phyloP scores from a whole-genome alignment of 1,284 basidiomycete species.

The Ceratobasidium sp. region DNA sequence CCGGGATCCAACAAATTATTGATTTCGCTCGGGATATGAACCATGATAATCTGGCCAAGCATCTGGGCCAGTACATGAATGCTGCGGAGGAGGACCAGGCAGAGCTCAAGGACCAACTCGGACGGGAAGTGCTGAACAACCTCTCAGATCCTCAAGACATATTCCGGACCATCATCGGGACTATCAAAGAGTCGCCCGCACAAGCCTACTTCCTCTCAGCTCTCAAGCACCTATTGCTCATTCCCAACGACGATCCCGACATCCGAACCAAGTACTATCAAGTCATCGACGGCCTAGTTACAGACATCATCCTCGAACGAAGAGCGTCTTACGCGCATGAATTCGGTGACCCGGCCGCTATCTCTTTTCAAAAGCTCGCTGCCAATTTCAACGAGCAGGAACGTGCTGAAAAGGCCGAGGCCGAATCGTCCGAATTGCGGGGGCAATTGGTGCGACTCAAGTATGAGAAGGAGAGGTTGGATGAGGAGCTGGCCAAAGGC shows the following conservation, averaged over 20 bases:
- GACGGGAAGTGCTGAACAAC: constrained; percentile 79
- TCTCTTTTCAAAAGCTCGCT: constrained; percentile 89
- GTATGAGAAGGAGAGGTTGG: constrained; percentile 77
- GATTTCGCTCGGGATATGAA: constrained; percentile 32
- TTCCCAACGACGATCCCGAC: constrained; percentile 83
- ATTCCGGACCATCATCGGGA: constrained; percentile 81
- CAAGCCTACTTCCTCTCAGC: constrained; percentile 90
- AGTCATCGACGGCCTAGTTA: constrained; percentile 91
- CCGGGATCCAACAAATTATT: constrained; percentile 77
- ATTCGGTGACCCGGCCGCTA: constrained; percentile 86
- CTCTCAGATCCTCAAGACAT: constrained; percentile 88
- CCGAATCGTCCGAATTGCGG: constrained; percentile 78
- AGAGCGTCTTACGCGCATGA: constrained; percentile 75
- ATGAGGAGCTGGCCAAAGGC: constrained; percentile 83
- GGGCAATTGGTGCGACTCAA: constrained; percentile 70
- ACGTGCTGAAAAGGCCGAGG: constrained; percentile 78
- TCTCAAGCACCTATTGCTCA: constrained; percentile 91
- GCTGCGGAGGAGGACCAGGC: constrained; percentile 82
- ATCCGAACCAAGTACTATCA: constrained; percentile 89
- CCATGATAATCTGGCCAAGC: constrained; percentile 62
- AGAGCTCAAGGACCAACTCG: constrained; percentile 79
- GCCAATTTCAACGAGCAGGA: constrained; percentile 94
- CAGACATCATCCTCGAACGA: constrained; percentile 93
- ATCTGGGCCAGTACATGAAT: constrained; percentile 70
- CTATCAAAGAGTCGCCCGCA: constrained; percentile 80